Evolutionary conservation across 176 grass and related monocot species (phyloP).

Genomic region (Saccharum officinarum): DNA sequence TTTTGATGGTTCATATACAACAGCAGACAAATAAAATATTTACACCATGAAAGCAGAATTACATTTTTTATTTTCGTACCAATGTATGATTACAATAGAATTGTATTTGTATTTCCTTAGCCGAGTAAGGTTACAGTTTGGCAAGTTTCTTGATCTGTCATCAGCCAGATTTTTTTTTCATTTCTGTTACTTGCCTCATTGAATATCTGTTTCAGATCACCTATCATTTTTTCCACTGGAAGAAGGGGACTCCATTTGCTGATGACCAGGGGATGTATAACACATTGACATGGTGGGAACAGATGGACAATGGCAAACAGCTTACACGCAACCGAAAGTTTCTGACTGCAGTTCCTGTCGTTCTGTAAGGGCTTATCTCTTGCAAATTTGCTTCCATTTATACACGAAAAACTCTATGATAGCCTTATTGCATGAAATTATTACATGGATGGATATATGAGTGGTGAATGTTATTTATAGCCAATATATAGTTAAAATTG

Average conservation of each 20-base stretch:
- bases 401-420: background rate
- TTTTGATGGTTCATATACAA: background rate
- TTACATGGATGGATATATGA: background rate
- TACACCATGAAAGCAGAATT: background rate
- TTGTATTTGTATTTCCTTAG: background rate
- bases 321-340: conserved; percentile 93
- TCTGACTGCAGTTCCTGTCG: conserved; percentile 76
- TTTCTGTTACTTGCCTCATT: conserved; percentile 6
- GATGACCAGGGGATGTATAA: conserved; percentile 94
- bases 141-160: background rate
- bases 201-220: conserved; percentile 66
- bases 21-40: background rate
- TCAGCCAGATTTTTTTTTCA: background rate
- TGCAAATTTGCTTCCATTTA: background rate
- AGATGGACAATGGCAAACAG: conserved; percentile 91
- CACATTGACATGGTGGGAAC: conserved; percentile 90
- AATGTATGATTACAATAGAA: background rate
- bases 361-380: conserved; percentile 55
- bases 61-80: background rate
- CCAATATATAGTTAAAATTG: background rate
- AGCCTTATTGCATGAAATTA: background rate
- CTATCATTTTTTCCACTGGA: conserved; percentile 97
- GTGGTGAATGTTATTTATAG: background rate
- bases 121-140: background rate
- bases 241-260: conserved; percentile 87